Base-by-base conservation (phyloP, 345 rosid species). In the Moricandia moricandioides region DNA sequence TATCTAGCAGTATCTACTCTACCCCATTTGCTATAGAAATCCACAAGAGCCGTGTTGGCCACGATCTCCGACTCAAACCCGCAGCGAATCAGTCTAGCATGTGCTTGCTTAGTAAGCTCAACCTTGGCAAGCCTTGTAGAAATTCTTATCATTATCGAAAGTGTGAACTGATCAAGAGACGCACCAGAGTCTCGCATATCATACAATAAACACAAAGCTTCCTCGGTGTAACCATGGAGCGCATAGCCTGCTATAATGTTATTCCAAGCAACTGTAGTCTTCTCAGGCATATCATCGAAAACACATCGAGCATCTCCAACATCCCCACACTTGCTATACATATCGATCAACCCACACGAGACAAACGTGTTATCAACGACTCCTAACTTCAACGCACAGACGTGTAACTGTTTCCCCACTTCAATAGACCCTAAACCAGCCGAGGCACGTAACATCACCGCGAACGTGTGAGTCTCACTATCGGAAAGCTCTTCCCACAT, bases 21-120 rank as follows among this genome's bases (percentile, higher is more conserved):
- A 71, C 97, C 97, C 97, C 98, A 91, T 87, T 93, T 93, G 89
- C 98, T 85, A 67, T 93, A 93, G 51, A 89, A 93, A 78, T 93
- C 98, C 18, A 91, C 90, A 8, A 93, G 93, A 10, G 92, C 87
- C 0, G 98, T 86, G 73, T 83, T 89, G 6, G 91, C 92, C 0
- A 93, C 90, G 3, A 87, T 78, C 72, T 93, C 97, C 4, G 83
- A 80, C 67, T 90, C 89, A 76, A 85, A 93, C 37, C 92, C 92
- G 18, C 73, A 83, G 10, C 97, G 91, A 67, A 91, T 67, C 31
- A 91, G 73, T 69, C 82, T 79, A 34, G 92, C 91, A n/a, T 91
- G 98, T 51, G 91, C 97, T 86, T 91, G 92, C 82, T 82, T 91
- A 61, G 92, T 91, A 68, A 82, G 86, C 2, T 87, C 89, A 74